Conservation (phyloP, 257 asterid species). For the Gentiana dahurica region DNA sequence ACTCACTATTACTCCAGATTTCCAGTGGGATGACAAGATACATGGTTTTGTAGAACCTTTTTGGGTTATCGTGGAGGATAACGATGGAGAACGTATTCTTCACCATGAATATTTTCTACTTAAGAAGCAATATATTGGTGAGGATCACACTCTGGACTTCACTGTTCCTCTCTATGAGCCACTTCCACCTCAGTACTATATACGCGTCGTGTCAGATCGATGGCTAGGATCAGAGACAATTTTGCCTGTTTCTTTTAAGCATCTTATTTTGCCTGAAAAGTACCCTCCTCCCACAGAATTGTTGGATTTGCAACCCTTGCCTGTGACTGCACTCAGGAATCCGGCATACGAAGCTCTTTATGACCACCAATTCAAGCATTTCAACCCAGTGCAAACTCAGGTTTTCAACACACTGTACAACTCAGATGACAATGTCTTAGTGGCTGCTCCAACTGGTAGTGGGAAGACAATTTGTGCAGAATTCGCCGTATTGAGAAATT, state of each 20-base stretch:
- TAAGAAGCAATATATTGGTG: slow-evolving; percentile 34
- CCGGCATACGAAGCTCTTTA: slow-evolving; percentile 27
- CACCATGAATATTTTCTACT: slow-evolving; percentile 33
- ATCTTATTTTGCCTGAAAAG: slow-evolving; percentile 33
- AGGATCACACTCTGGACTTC: slow-evolving; percentile 29
- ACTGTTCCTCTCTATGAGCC: slow-evolving; percentile 34
- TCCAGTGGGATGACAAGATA: slow-evolving; percentile 33
- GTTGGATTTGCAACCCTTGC: slow-evolving; percentile 36
- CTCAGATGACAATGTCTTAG: slow-evolving; percentile 36
- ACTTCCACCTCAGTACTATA: slow-evolving; percentile 31
- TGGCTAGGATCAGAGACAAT: slow-evolving; percentile 34
- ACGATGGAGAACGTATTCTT: slow-evolving; percentile 28
- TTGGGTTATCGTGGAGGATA: slow-evolving; percentile 36
- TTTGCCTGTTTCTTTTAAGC: slow-evolving; percentile 30
- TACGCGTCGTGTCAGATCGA: slow-evolving; percentile 28
- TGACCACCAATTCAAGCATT: slow-evolving; percentile 24
- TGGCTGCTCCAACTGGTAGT: slow-evolving; percentile 42
- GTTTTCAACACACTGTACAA: slow-evolving; percentile 30
- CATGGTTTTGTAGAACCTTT: slow-evolving; percentile 39
- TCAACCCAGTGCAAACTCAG: slow-evolving; percentile 40
- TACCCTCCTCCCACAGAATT: slow-evolving; percentile 38
- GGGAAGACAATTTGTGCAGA: slow-evolving; percentile 39
- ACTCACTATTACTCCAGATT: slow-evolving; percentile 32
- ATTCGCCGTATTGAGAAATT: slow-evolving; percentile 32
- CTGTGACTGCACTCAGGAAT: slow-evolving; percentile 31